These are phyloP conservation scores for Leishmania tropica DNA, from an alignment of 208 protist genomes.

Conservation along the genomic window DNA sequence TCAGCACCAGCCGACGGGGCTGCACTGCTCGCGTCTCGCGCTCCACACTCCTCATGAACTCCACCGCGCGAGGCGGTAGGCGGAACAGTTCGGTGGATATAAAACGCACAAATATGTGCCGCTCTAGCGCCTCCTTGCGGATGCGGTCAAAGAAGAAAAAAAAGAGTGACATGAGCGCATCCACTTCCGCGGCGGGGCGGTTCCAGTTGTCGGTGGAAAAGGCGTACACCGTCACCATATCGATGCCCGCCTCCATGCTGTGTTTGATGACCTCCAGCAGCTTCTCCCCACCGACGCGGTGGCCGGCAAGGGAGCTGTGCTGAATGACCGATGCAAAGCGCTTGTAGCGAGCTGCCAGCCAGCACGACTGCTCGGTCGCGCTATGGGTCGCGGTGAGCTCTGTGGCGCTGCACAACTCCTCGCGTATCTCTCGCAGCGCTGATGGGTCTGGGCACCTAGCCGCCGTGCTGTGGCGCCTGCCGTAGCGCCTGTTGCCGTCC, in stretches of 20 bases:
- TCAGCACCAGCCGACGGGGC: constrained; percentile 71
- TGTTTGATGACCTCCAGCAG: constrained; percentile 75
- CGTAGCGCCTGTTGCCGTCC: constrained; percentile 90
- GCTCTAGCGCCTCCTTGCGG: constrained; percentile 38
- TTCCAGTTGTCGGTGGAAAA: constrained; percentile 93
- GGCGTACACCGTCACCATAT: constrained; percentile 89
- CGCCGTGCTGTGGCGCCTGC: constrained; percentile 16
- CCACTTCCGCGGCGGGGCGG: constrained; percentile 67
- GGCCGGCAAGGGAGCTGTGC: constrained; percentile 71
- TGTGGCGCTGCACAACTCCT: constrained; percentile 19
- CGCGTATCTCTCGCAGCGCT: constrained; percentile 14
- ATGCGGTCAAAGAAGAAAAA: constrained; percentile 84
- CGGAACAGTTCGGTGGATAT: constrained; percentile 61
- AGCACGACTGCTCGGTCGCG: not conserved
- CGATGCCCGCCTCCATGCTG: constrained; percentile 63
- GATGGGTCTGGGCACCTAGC: constrained; percentile 14
- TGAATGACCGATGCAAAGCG: constrained; percentile 48
- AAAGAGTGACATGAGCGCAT: constrained; percentile 86
- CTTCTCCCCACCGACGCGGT: constrained; percentile 81
- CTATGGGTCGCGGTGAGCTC: not conserved
- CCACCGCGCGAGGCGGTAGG: constrained; percentile 53
- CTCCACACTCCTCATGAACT: constrained; percentile 77
- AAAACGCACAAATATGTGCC: constrained; percentile 89
- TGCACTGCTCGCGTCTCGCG: constrained; percentile 46
- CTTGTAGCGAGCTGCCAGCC: constrained; percentile 25